These are phyloP conservation scores for Quillaja saponaria DNA, from an alignment of 306 rosid genomes.

Conservation along the genomic window DNA sequence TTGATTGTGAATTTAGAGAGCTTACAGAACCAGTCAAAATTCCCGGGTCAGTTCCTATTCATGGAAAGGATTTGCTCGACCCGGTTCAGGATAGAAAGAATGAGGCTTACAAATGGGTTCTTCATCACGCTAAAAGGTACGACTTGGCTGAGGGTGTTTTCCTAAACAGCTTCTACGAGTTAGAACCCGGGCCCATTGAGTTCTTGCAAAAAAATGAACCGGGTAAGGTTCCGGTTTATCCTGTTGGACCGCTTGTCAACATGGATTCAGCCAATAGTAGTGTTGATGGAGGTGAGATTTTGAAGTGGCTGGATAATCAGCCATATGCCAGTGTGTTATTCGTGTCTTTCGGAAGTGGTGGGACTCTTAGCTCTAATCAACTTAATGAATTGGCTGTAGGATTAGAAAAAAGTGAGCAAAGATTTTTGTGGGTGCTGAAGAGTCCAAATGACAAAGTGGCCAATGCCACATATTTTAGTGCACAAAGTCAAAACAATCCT, in stretches of 20 bases:
- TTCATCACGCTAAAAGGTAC: constrained; percentile 47
- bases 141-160: constrained; percentile 50
- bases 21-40: constrained; percentile 44
- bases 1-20: constrained; percentile 48
- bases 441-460: constrained; percentile 41
- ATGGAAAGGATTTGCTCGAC: constrained; percentile 49
- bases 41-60: constrained; percentile 64
- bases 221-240: constrained; percentile 49
- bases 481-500: constrained; percentile 28
- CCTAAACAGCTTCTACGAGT: constrained; percentile 56
- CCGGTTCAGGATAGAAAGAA: constrained; percentile 59
- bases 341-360: constrained; percentile 62
- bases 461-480: constrained; percentile 48
- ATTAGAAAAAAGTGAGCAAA: constrained; percentile 48
- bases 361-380: constrained; percentile 44
- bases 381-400: constrained; percentile 47
- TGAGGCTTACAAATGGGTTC: constrained; percentile 54
- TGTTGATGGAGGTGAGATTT: constrained; percentile 29
- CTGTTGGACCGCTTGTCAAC: constrained; percentile 55
- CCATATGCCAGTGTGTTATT: constrained; percentile 52
- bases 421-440: constrained; percentile 57
- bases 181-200: constrained; percentile 52
- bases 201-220: constrained; percentile 33
- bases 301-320: constrained; percentile 62
- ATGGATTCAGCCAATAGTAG: background rate